Conservation (phyloP, 345 rosid genomes). For the Kandelia obovata region DNA sequence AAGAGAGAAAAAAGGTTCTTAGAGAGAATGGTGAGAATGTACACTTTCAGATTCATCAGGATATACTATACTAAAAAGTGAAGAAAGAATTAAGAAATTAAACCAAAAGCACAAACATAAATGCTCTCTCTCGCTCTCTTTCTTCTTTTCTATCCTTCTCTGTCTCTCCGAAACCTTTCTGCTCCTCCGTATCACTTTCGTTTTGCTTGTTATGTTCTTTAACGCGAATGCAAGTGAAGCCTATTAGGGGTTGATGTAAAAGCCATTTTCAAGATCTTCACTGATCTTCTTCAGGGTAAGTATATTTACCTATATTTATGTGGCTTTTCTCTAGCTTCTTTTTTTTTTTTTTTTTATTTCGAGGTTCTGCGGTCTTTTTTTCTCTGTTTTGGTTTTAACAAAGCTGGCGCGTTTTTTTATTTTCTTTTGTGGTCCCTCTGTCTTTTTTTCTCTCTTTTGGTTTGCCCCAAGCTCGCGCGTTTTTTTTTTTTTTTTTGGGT, state of each 20-base stretch:
- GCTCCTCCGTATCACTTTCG: constrained; percentile 6
- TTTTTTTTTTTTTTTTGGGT: constrained; percentile 1
- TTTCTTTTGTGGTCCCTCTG: too few relatives aligned
- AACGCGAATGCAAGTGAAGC: neutral
- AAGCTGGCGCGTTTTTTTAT: too few relatives aligned
- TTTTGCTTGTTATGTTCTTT: constrained; percentile 1
- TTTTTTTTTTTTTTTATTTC: constrained; percentile 10
- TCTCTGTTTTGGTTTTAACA: too few relatives aligned
- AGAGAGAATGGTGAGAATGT: constrained; percentile 16
- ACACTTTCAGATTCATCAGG: constrained; percentile 39
- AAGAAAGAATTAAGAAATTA: neutral
- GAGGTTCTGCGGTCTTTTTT: too few relatives aligned
- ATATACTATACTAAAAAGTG: constrained; percentile 25
- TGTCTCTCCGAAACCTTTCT: constrained; percentile 13
- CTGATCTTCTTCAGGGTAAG: neutral
- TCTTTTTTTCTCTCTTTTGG: too few relatives aligned
- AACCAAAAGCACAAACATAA: constrained; percentile 2
- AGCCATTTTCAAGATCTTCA: constrained; percentile 6
- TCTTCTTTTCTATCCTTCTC: neutral
- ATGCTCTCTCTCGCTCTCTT: neutral
- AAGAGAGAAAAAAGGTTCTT: neutral
- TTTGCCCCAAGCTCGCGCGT: too few relatives aligned
- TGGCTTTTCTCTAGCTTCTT: neutral
- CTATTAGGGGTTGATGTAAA: neutral
- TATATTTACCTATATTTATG: neutral